Percentiles rank a stretch among this genome's conserved stretches.
These are phyloP conservation scores for Teratosphaeria nubilosa DNA, from an alignment of 2,329 filamentous ascomycete genomes.

Conservation along the genomic window DNA sequence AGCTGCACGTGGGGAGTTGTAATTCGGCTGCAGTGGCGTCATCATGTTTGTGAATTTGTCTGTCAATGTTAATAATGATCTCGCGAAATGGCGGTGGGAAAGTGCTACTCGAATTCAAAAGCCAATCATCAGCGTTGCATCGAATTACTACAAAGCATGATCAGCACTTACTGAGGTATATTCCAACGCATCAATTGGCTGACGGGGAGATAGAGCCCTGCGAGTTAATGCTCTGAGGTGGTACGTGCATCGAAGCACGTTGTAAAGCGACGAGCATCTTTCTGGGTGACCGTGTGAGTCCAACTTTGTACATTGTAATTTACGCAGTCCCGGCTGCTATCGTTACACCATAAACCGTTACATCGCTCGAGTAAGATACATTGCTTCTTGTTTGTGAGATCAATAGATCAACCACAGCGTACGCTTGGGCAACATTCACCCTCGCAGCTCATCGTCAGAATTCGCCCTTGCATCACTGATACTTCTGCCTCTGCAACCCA, in stretches of 20 bases:
- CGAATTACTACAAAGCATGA: not conserved
- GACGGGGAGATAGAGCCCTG: too few relatives aligned
- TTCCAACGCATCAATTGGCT: not conserved
- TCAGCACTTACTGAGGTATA: not conserved
- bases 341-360: not conserved
- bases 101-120: not conserved
- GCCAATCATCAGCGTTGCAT: not conserved
- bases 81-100: not conserved
- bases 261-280: not conserved
- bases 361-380: not conserved
- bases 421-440: not conserved
- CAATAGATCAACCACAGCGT: not conserved
- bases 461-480: constrained; percentile 2
- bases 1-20: not conserved
- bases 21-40: not conserved
- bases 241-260: not conserved
- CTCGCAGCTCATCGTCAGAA: not conserved
- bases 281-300: not conserved
- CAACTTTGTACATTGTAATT: not conserved
- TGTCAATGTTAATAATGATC: not conserved
- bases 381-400: not conserved
- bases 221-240: not conserved
- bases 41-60: not conserved
- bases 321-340: not conserved
- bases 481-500: constrained; percentile 49